Evolutionary conservation across 805 yeast species (phyloP), one percentile per base, ranked within the genome.

Genomic region (Hanseniaspora clermontiae): DNA sequence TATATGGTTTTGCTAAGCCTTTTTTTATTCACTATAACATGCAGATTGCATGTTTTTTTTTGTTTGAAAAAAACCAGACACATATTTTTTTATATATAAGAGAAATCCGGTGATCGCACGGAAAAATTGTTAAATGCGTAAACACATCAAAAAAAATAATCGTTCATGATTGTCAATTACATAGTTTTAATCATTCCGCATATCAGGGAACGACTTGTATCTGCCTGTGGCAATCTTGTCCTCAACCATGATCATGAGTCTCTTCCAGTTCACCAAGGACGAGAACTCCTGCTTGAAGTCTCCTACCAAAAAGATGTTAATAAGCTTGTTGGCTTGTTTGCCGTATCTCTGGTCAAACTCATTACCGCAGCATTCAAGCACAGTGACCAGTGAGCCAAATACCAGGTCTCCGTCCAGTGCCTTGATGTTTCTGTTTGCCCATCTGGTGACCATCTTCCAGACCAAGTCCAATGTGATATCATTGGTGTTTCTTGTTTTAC

Each of bases 341-440:
- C 90, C 89, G 66, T 81, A 91, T 1, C 74, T 76, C 10, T 65
- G 64, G 8, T 75, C 54, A 57, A 91, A 78, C 43, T 80, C 74
- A 9, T 62, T 59, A 0, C 86, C 90, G 50, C 84, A 75, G 5
- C 89, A 80, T 61, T 93, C 97, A 95, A 97, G 88, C 97, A 97
- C 90, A 37, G 84, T 79, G 1, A 87, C 83, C 4, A 82, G 75
- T 1, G 84, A 78, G 0, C 81, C 74, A 64, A 75, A 90, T 66
- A 90, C 95, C 0, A 84, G 77, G 60, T 87, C 83, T 0, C 80
- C 72, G 12, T 89, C 64, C 14, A 77, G 66, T 0, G 71, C 70
- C 2, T 64, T 37, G 1, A 80, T 77, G 0, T 76, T 70, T 40
- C 42, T 56, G 68, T 93, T 89, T 45, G 85, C 72, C 51, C 80